Conservation (phyloP, 768 basidiomycete species). For the Auricularia cornea region DNA sequence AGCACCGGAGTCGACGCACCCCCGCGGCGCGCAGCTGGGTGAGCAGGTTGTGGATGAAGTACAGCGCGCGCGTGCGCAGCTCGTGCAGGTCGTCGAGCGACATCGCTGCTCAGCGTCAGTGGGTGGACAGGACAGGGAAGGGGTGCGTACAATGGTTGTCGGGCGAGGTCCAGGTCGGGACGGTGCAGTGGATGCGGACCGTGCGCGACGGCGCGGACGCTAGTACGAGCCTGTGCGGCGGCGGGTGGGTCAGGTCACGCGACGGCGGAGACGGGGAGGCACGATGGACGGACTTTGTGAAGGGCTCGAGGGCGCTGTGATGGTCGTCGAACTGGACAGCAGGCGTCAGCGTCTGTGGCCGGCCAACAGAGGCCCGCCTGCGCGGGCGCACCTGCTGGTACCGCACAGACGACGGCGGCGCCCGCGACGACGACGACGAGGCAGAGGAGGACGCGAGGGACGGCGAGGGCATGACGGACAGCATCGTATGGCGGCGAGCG, state of each 20-base stretch:
- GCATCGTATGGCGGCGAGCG: too few species aligned
- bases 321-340: constrained; percentile 43
- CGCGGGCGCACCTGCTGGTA: too few species aligned
- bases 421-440: too few species aligned
- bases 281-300: constrained; percentile 46
- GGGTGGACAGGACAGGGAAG: not conserved
- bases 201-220: constrained; percentile 35
- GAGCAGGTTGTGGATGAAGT: constrained; percentile 57
- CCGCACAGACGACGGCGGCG: too few species aligned
- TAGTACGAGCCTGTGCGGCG: constrained; percentile 33
- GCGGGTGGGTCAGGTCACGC: not conserved
- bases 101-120: constrained; percentile 32
- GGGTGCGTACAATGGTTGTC: constrained; percentile 46
- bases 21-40: constrained; percentile 52
- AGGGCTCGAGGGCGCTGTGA: constrained; percentile 50
- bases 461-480: too few species aligned
- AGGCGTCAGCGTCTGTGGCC: not conserved
- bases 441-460: too few species aligned
- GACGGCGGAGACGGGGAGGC: not conserved
- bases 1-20: constrained; percentile 34
- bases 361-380: too few species aligned
- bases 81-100: constrained; percentile 66
- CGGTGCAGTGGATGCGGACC: constrained; percentile 53
- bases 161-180: constrained; percentile 57
- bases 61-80: constrained; percentile 49